These are phyloP conservation scores for Grigorovia jiainica DNA, from an alignment of 805 yeast genomes.

Conservation along the genomic window DNA sequence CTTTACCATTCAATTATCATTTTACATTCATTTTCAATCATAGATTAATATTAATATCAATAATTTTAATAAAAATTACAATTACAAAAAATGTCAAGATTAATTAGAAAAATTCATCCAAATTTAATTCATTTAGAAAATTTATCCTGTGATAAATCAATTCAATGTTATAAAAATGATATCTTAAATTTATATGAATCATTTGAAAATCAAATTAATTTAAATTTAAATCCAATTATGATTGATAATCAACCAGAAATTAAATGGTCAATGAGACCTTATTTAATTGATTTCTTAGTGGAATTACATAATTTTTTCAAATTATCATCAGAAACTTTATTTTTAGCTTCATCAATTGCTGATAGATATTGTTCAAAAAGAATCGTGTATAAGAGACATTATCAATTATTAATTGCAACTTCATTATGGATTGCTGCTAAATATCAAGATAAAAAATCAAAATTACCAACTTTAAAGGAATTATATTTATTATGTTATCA, in stretches of 20 bases:
- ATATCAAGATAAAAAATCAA: constrained; percentile 78
- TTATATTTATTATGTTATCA: constrained; percentile 59
- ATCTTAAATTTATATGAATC: constrained; percentile 32
- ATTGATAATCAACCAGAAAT: constrained; percentile 83
- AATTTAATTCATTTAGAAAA: constrained; percentile 38
- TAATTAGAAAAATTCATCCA: no score
- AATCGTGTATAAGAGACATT: constrained; percentile 65
- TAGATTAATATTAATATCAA: no score
- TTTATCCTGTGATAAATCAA: constrained; percentile 33
- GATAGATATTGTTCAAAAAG: constrained; percentile 77
- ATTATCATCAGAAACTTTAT: constrained; percentile 76
- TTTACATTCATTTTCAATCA: no score
- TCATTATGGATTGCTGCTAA: constrained; percentile 83
- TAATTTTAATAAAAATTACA: no score
- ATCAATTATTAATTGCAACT: constrained; percentile 80
- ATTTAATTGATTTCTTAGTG: constrained; percentile 83
- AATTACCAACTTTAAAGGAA: constrained; percentile 66
- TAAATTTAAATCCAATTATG: constrained; percentile 38
- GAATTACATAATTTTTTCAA: constrained; percentile 80
- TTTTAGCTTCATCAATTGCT: constrained; percentile 71
- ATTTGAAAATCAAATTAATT: constrained; percentile 24
- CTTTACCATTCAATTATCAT: no score
- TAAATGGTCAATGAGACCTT: constrained; percentile 70
- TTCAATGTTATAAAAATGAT: constrained; percentile 36
- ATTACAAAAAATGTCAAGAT: no score